A percentile compares a stretch with the other conserved stretches of the same genome.
These are phyloP conservation scores for Saitozyma sp. DNA, from an alignment of 768 basidiomycete genomes.

Conservation along the genomic window DNA sequence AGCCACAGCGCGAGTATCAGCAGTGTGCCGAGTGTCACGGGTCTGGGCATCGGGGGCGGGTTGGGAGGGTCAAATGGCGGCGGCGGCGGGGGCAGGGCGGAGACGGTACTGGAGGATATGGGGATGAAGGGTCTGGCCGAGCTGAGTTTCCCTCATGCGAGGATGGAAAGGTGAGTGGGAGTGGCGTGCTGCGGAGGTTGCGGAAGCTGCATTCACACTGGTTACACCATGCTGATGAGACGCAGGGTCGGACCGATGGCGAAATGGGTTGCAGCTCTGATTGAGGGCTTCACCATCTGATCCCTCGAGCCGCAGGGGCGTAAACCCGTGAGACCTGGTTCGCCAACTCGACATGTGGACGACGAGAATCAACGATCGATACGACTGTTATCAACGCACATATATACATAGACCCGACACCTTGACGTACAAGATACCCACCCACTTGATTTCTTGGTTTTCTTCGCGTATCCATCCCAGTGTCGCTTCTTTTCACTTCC, in stretches of 20 bases:
- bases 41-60: neutral
- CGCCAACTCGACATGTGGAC: too few relatives aligned
- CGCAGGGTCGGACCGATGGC: constrained; percentile 32
- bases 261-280: constrained; percentile 36
- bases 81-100: constrained; percentile 6
- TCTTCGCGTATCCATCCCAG: too few relatives aligned
- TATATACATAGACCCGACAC: too few relatives aligned
- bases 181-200: constrained; percentile 8
- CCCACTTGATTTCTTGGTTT: too few relatives aligned
- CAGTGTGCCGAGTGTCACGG: constrained; percentile 14
- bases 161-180: constrained; percentile 40
- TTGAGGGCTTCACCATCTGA: constrained; percentile 34
- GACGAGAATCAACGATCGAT: too few relatives aligned
- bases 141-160: constrained; percentile 30
- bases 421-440: too few relatives aligned
- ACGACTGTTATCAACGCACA: too few relatives aligned
- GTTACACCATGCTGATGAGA: constrained; percentile 3
- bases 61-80: neutral
- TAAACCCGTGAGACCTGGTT: too few relatives aligned
- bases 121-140: constrained; percentile 44
- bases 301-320: constrained; percentile 13
- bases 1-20: constrained; percentile 23
- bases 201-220: neutral
- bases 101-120: constrained; percentile 39
- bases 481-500: too few relatives aligned